Percentiles rank a stretch among this genome's conserved stretches.
phyloP scores from a whole-genome alignment of 176 grass and related monocot genomes.

The Carex cristatella region DNA sequence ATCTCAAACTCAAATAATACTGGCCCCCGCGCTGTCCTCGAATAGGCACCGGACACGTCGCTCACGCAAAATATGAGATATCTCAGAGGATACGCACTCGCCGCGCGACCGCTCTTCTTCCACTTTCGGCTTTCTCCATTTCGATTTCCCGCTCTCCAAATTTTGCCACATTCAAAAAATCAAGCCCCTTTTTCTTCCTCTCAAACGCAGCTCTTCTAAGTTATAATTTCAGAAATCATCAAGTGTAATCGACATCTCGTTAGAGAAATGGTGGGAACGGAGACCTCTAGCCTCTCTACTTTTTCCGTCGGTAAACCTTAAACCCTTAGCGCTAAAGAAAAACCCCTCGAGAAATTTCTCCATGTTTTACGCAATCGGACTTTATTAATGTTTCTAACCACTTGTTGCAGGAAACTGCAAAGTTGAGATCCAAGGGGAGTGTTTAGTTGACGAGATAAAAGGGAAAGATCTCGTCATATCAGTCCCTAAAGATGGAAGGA shows the following conservation, averaged over 20 bases:
- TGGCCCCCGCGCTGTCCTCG: too few relatives aligned
- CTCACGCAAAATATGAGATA: too few relatives aligned
- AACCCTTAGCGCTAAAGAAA: background rate
- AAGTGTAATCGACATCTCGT: background rate
- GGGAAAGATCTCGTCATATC: slow-evolving; percentile 44
- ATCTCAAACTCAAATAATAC: too few relatives aligned
- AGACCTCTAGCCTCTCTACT: slow-evolving; percentile 11
- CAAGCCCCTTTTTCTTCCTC: background rate
- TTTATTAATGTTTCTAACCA: background rate
- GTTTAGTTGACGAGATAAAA: slow-evolving; percentile 27
- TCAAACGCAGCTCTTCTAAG: background rate
- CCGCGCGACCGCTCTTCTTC: background rate
- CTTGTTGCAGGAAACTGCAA: slow-evolving; percentile 54
- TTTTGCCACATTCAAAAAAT: background rate
- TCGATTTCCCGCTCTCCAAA: slow-evolving; percentile 15
- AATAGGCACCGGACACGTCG: too few relatives aligned
- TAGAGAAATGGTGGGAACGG: background rate
- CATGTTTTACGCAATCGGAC: background rate
- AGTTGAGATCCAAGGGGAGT: slow-evolving; percentile 51
- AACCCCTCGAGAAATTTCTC: background rate
- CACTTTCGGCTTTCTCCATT: background rate
- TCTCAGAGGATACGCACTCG: too few relatives aligned
- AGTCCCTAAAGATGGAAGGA: slow-evolving; percentile 39
- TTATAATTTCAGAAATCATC: background rate
- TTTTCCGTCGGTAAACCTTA: slow-evolving; percentile 47